phyloP scores from a whole-genome alignment of 1,139 yeast species.

The Suhomyces bokatorum region DNA sequence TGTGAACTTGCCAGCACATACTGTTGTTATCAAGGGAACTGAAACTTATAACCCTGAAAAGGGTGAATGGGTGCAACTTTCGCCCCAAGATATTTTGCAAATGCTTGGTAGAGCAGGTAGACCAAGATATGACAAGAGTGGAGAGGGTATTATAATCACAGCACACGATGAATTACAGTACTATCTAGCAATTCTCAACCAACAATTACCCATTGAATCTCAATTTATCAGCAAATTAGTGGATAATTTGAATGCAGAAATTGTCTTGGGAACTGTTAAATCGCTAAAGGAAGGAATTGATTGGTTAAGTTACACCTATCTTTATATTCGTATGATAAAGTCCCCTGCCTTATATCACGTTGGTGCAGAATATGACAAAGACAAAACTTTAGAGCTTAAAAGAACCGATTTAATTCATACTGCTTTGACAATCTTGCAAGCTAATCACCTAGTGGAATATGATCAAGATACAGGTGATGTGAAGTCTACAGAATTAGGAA shows the following conservation, averaged over 20 bases:
- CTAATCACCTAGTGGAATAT: conserved; percentile 60
- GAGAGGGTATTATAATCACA: conserved; percentile 93
- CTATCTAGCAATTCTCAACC: conserved; percentile 83
- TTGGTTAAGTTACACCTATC: conserved; percentile 82
- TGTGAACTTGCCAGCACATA: conserved; percentile 95
- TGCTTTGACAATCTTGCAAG: conserved; percentile 61
- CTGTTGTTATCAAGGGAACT: conserved; percentile 93
- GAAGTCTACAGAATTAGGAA: conserved; percentile 73
- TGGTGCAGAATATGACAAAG: conserved; percentile 57
- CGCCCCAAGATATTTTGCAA: conserved; percentile 92
- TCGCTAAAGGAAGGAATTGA: conserved; percentile 64
- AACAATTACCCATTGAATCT: conserved; percentile 90
- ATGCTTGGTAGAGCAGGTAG: conserved; percentile 98
- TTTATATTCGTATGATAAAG: conserved; percentile 75
- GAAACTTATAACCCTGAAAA: conserved; percentile 89
- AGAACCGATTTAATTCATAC: conserved; percentile 74
- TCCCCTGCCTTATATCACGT: conserved; percentile 77
- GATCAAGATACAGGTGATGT: conserved; percentile 47
- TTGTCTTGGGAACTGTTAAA: conserved; percentile 69
- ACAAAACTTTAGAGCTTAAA: conserved; percentile 41
- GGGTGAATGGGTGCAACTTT: conserved; percentile 84
- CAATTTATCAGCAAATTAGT: conserved; percentile 71
- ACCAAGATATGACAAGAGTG: conserved; percentile 88
- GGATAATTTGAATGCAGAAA: conserved; percentile 83
- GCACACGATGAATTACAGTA: conserved; percentile 84